Percentiles rank a stretch among this genome's conserved stretches.
phyloP scores from a whole-genome alignment of 1,139 yeast species.

The Blastobotrys illinoisensis region DNA sequence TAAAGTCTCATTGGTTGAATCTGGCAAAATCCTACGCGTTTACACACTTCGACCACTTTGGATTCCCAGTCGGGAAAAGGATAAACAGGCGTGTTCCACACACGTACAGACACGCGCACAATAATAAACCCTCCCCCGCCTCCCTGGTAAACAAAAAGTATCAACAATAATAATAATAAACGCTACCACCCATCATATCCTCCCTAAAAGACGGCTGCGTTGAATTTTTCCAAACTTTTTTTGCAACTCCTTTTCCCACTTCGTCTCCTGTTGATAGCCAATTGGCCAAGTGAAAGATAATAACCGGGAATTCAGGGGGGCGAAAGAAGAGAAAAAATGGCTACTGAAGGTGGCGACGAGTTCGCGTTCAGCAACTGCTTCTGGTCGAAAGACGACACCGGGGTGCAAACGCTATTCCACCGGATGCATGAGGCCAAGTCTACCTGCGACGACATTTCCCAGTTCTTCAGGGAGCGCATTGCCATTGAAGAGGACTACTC shows the following conservation, averaged over 20 bases:
- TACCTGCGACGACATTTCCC: slow-evolving; percentile 41
- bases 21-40: neutral
- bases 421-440: slow-evolving; percentile 47
- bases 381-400: slow-evolving; percentile 51
- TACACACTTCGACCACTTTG: neutral
- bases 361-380: slow-evolving; percentile 44
- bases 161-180: neutral
- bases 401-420: slow-evolving; percentile 43
- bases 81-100: neutral
- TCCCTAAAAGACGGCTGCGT: neutral
- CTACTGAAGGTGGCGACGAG: slow-evolving; percentile 9
- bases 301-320: neutral
- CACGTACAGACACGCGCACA: neutral
- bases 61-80: neutral
- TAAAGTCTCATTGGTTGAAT: neutral
- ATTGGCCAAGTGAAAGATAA: neutral
- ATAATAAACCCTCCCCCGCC: neutral
- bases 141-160: neutral
- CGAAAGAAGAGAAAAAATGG: neutral
- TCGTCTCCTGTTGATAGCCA: neutral
- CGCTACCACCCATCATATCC: neutral
- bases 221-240: neutral
- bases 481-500: slow-evolving; percentile 71
- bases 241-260: neutral
- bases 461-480: slow-evolving; percentile 42